Base-by-base conservation (phyloP, 2,329 filamentous ascomycete genomes). In the Botrytis fabae region DNA sequence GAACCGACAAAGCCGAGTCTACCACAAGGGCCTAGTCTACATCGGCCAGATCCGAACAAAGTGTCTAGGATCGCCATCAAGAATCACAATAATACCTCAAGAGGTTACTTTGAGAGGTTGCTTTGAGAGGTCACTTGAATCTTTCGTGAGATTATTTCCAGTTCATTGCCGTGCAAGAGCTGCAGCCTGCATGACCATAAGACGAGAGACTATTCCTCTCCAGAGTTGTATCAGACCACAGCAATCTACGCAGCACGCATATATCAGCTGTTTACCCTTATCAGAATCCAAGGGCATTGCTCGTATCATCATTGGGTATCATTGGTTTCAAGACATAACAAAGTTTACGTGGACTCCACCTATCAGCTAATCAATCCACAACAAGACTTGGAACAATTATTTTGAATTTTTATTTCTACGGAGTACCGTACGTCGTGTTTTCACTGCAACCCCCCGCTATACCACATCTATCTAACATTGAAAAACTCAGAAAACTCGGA, bases 281-380 rank as follows among this genome's bases (percentile, higher is more conserved):
- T 68, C 65, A 18, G 9, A 42, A 57, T 10, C 38, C 65, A 57
- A 68, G 48, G 18, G 25, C 28, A 22, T 57, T 38, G 16, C 25
- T 42, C 35, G 35, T 57, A 57, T 38, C 35, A 68, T 57, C 42
- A 68, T 57, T 68, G 65, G 65, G 65, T 57, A 68, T 68, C 65
- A 42, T 42, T 57, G 35, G 51, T 68, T 42, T 68, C 65, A 42
- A 68, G 35, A n/a, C 25, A 38, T 68, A 9, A 2, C 64, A 66
- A 66, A 66, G 46, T 54, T 66, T 66, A 54, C 46, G 46, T 18
- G 32, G 28, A 22, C 42, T 46, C 62, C 40, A 46, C 28, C 42
- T 48, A 28, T 57, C n/a, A 57, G 51, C n/a, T 28, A 48, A 25
- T 65, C 28, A 18, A 48, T 16, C 44, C 46, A 65, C 42, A 6